Percentiles rank a stretch among this genome's conserved stretches.
These are phyloP conservation scores for Backusella macrospora DNA, from an alignment of 192 early-diverging fungal genomes.

Conservation along the genomic window DNA sequence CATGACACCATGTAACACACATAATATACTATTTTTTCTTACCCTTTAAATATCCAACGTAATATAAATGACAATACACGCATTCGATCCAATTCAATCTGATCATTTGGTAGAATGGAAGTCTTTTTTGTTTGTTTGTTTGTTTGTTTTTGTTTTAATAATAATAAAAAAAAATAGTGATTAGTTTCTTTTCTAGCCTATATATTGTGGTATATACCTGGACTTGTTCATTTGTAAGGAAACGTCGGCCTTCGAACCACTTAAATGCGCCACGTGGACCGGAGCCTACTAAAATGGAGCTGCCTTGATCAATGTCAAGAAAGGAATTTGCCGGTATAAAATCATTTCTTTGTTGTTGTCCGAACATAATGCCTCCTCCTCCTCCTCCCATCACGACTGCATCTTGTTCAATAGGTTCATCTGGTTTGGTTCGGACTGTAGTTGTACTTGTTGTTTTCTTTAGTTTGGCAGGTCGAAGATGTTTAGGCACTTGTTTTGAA, in stretches of 20 bases:
- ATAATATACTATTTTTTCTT: slow-evolving; percentile 3
- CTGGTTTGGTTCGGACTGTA: background rate
- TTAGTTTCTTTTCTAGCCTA: background rate
- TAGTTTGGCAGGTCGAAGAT: slow-evolving; percentile 19
- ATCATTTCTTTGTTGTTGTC: background rate
- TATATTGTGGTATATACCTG: background rate
- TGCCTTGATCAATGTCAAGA: background rate
- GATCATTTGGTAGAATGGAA: slow-evolving; percentile 30
- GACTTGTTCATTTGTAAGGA: background rate
- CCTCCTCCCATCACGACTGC: too few species aligned
- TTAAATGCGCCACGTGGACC: slow-evolving; percentile 29
- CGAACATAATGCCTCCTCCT: background rate
- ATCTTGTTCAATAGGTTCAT: background rate
- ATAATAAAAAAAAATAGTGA: too few species aligned
- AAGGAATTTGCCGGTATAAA: background rate
- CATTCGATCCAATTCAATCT: slow-evolving; percentile 33
- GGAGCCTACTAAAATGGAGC: slow-evolving; percentile 1
- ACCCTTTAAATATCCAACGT: slow-evolving; percentile 42
- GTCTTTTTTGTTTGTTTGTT: too few species aligned
- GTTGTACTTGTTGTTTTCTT: background rate
- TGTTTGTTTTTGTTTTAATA: too few species aligned
- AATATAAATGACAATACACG: slow-evolving; percentile 37
- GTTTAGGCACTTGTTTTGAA: slow-evolving; percentile 20
- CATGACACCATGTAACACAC: slow-evolving; percentile 2
- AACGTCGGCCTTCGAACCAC: slow-evolving; percentile 36